Evolutionary conservation across 306 rosid genomes (phyloP).

Genomic region (Casuarina glauca): DNA sequence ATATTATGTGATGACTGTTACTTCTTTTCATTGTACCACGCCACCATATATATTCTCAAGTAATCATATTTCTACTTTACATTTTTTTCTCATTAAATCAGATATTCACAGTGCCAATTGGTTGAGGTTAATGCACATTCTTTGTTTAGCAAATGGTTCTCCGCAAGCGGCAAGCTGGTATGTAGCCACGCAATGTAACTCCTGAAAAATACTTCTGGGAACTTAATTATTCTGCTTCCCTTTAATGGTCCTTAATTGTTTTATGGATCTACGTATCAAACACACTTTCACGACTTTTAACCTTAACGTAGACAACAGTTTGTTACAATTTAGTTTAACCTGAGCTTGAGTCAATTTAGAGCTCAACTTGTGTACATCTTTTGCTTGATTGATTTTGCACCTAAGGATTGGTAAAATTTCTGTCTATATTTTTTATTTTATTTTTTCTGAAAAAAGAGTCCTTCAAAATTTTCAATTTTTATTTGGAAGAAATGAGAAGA

Average conservation of each 20-base stretch:
- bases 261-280: not conserved
- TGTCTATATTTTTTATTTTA: no score
- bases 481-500: not conserved
- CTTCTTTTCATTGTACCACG: conserved; percentile 6
- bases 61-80: conserved; percentile 8
- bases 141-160: conserved; percentile 98
- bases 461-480: not conserved
- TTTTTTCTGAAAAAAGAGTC: not conserved
- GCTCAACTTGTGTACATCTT: not conserved
- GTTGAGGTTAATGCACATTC: conserved; percentile 98
- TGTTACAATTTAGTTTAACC: not conserved
- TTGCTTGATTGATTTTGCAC: not conserved
- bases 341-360: not conserved
- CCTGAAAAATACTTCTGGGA: conserved; percentile 20
- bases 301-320: not conserved
- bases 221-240: conserved; percentile 10
- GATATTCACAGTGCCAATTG: conserved; percentile 78
- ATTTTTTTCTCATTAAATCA: conserved; percentile 27
- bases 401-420: not conserved
- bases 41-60: not conserved
- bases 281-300: not conserved
- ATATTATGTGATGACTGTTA: not conserved
- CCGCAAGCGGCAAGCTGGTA: conserved; percentile 99
- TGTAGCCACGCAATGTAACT: conserved; percentile 22
- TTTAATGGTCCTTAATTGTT: conserved; percentile 8